A percentile compares a stretch with the other conserved stretches of the same genome.
Conservation (phyloP, 345 rosid species). For the Eucalyptus pauciflora region DNA sequence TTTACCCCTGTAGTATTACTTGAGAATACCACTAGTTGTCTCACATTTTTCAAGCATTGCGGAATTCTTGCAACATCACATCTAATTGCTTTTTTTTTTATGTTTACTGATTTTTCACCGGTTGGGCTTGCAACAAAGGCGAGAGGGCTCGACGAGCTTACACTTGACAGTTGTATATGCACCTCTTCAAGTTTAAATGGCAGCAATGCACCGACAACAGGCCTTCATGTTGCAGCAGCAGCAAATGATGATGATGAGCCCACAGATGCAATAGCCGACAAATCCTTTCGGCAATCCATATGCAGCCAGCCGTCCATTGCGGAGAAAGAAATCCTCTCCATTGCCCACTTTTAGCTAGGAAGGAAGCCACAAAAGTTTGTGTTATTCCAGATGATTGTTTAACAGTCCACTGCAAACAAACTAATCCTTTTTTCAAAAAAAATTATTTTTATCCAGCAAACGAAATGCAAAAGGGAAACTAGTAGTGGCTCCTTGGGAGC, state of each 20-base stretch:
- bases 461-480: background rate
- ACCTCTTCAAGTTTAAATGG: conserved; percentile 55
- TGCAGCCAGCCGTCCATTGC: conserved; percentile 36
- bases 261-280: conserved; percentile 23
- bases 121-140: conserved; percentile 20
- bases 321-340: conserved; percentile 28
- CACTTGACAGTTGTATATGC: conserved; percentile 74
- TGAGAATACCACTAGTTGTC: background rate
- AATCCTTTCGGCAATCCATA: conserved; percentile 48
- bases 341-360: conserved; percentile 27
- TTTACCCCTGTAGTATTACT: background rate
- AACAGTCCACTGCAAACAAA: background rate
- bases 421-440: background rate
- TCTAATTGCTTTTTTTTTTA: background rate
- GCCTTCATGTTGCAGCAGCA: conserved; percentile 52
- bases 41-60: background rate
- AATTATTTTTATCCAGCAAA: background rate
- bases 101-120: background rate
- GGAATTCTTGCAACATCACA: background rate
- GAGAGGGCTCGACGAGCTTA: conserved; percentile 90
- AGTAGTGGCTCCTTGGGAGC: conserved; percentile 49
- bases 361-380: background rate
- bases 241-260: conserved; percentile 63
- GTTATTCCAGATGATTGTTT: background rate
- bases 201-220: conserved; percentile 61